Percentiles rank a stretch among this genome's conserved stretches.
Conservation (phyloP, 148 eudicot species). For the Simmondsia chinensis region DNA sequence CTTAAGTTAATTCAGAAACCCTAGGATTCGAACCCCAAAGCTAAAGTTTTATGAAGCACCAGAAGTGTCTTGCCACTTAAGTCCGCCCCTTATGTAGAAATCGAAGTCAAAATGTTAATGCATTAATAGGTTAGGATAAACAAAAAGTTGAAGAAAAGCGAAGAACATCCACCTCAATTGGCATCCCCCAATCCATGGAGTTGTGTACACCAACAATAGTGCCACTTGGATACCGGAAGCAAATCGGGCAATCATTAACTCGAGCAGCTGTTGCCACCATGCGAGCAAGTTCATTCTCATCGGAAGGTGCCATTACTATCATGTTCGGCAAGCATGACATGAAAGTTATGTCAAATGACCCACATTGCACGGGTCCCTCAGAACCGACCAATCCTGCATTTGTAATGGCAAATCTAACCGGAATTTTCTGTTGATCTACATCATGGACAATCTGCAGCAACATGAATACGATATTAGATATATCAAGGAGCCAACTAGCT, state of each 20-base stretch:
- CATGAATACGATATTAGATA: neutral
- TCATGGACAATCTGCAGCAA: constrained; percentile 65
- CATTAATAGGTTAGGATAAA: neutral
- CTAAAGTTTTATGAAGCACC: too few relatives aligned
- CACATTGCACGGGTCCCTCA: constrained; percentile 65
- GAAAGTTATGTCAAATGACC: constrained; percentile 76
- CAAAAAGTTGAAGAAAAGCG: neutral
- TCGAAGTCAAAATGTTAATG: too few relatives aligned
- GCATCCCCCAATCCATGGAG: constrained; percentile 22
- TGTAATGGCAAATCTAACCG: constrained; percentile 74
- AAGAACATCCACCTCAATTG: constrained; percentile 60
- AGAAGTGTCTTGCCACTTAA: too few relatives aligned
- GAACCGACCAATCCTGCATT: constrained; percentile 86
- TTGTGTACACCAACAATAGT: constrained; percentile 32
- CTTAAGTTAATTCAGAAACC: too few relatives aligned
- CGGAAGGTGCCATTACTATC: constrained; percentile 96
- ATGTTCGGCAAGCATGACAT: constrained; percentile 97
- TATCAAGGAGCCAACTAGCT: too few relatives aligned
- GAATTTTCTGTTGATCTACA: constrained; percentile 76
- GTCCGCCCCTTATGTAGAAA: too few relatives aligned
- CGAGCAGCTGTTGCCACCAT: constrained; percentile 77
- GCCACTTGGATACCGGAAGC: constrained; percentile 87
- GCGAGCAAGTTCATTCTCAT: constrained; percentile 77
- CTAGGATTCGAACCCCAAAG: too few relatives aligned
- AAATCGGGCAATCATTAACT: constrained; percentile 72